phyloP scores from a whole-genome alignment of 169 alveolate genomes.

The Plasmodium sp. region DNA sequence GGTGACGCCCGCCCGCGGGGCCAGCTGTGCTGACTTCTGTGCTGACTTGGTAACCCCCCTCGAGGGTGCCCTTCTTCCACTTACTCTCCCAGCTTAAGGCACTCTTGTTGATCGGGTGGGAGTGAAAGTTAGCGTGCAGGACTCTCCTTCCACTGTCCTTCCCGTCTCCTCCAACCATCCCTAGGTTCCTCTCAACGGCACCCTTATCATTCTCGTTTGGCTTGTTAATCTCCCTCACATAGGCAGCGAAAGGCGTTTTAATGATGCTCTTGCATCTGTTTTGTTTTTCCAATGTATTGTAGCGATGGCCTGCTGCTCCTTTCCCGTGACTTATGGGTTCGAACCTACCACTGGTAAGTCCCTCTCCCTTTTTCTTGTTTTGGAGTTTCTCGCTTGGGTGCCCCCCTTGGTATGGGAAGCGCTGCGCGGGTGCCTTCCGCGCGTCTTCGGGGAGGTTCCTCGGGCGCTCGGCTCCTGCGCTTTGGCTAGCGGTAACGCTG shows the following conservation, averaged over 20 bases:
- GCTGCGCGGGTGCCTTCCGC: background rate
- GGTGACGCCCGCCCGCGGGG: background rate
- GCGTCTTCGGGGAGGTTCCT: background rate
- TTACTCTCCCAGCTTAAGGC: too few species aligned
- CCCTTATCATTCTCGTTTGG: background rate
- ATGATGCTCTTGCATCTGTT: background rate
- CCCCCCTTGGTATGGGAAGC: background rate
- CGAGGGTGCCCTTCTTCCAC: background rate
- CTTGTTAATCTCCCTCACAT: background rate
- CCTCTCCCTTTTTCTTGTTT: background rate
- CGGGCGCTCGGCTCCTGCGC: background rate
- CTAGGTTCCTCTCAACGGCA: background rate
- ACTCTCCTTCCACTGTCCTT: background rate
- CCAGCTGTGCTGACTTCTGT: background rate
- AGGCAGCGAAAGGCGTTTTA: background rate
- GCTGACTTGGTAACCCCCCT: background rate
- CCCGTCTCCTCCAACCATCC: background rate
- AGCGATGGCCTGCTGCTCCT: background rate
- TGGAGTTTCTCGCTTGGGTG: background rate
- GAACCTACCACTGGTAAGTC: background rate
- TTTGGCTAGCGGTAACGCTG: background rate
- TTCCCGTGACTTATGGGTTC: background rate
- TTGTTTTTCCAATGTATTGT: background rate
- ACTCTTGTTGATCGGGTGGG: background rate
- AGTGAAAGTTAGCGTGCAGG: background rate